Evolutionary conservation across 2,329 filamentous ascomycete species (phyloP).

Genomic region (Saccharata proteae): DNA sequence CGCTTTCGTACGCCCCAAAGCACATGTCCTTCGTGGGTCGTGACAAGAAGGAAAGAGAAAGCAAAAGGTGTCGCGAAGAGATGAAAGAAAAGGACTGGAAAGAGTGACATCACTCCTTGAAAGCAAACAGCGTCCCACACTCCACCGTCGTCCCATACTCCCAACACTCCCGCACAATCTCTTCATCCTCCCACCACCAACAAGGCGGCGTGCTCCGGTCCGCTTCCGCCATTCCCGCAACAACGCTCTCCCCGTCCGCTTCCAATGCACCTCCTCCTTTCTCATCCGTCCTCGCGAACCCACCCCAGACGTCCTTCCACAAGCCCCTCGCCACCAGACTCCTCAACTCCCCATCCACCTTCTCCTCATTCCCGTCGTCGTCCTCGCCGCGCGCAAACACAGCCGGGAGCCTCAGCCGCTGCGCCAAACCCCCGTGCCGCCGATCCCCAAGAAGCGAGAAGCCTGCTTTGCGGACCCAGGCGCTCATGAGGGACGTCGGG

Average conservation of each 20-base stretch:
- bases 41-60: too few relatives aligned
- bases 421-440: slow-evolving; percentile 11
- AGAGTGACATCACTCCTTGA: slow-evolving; percentile 20
- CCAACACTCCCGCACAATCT: slow-evolving; percentile 24
- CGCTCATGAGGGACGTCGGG: slow-evolving; percentile 46
- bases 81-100: too few relatives aligned
- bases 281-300: slow-evolving; percentile 22
- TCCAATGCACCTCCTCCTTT: too few relatives aligned
- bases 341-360: slow-evolving; percentile 19
- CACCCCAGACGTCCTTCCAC: slow-evolving; percentile 27
- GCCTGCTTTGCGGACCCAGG: slow-evolving; percentile 45
- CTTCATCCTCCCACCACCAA: slow-evolving; percentile 29
- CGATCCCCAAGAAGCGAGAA: slow-evolving; percentile 22
- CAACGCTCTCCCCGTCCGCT: neutral
- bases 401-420: slow-evolving; percentile 19
- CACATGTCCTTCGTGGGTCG: too few relatives aligned
- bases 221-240: slow-evolving; percentile 16
- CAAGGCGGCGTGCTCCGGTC: too few relatives aligned
- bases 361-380: neutral
- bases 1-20: too few relatives aligned
- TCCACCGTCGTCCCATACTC: slow-evolving; percentile 24
- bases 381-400: slow-evolving; percentile 1
- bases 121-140: slow-evolving; percentile 24
- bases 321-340: slow-evolving; percentile 22
- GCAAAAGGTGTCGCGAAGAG: too few relatives aligned